Conservation (phyloP, 148 eudicot species). For the Rhododendron mucronatum region DNA sequence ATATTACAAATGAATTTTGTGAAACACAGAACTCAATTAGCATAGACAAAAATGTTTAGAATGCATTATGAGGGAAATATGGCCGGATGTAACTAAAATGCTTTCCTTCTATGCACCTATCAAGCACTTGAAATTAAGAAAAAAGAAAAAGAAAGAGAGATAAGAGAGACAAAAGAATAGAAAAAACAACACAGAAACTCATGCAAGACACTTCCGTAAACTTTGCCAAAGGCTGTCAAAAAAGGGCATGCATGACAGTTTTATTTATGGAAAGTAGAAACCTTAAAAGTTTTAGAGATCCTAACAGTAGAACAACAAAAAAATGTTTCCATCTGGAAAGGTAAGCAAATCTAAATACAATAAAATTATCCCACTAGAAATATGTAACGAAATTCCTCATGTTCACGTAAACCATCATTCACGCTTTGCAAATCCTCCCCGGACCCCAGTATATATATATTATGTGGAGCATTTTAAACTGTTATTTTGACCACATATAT, state of each 20-base stretch:
- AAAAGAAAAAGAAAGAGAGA: background rate
- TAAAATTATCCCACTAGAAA: background rate
- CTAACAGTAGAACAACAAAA: background rate
- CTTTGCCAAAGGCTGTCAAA: background rate
- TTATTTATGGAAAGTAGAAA: background rate
- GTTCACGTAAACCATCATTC: background rate
- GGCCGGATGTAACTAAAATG: background rate
- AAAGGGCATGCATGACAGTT: background rate
- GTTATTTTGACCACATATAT: background rate
- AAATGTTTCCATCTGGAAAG: background rate
- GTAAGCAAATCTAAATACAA: background rate
- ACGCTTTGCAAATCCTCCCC: background rate
- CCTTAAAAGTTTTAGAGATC: background rate
- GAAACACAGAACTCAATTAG: background rate
- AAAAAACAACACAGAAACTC: background rate
- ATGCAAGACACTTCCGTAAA: background rate
- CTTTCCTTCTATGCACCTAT: background rate
- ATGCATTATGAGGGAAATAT: background rate
- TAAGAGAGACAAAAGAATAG: background rate
- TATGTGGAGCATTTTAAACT: background rate
- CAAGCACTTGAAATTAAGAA: background rate
- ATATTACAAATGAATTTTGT: background rate
- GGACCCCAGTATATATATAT: background rate
- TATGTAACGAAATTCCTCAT: background rate
- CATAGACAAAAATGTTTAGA: background rate